These are phyloP conservation scores for Microsporum audouinii DNA, from an alignment of 2,329 filamentous ascomycete species.

Conservation along the genomic window DNA sequence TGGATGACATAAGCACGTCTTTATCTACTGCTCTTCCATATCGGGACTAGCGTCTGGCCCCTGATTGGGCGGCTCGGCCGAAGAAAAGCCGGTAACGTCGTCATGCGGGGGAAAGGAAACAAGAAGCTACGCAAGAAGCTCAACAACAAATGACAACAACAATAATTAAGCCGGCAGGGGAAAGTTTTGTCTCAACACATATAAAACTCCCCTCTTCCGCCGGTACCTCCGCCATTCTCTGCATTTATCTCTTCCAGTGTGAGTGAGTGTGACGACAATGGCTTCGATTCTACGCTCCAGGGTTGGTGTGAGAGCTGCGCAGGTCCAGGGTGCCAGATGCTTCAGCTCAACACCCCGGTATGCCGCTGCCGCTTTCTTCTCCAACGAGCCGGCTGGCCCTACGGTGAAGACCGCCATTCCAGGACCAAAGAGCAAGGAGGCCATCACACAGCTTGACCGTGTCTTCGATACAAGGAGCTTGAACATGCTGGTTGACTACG, in stretches of 20 bases:
- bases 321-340: not conserved
- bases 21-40: not conserved
- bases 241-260: not conserved
- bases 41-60: not conserved
- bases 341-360: constrained; percentile 8
- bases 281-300: constrained; percentile 28
- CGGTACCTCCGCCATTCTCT: not conserved
- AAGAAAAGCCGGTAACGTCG: not conserved
- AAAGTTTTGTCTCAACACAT: not conserved
- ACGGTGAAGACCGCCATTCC: constrained; percentile 53
- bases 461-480: constrained; percentile 78
- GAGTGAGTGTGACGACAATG: constrained; percentile 19
- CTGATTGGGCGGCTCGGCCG: constrained; percentile 3
- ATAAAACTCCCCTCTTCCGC: not conserved
- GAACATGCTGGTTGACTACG: constrained; percentile 72
- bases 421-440: constrained; percentile 60
- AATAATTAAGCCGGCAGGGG: not conserved
- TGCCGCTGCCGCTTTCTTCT: constrained; percentile 38
- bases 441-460: constrained; percentile 57
- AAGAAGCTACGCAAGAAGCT: not conserved
- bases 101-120: not conserved
- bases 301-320: constrained; percentile 25
- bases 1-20: not conserved
- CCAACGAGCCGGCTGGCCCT: constrained; percentile 48
- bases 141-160: not conserved